A percentile compares a stretch with the other conserved stretches of the same genome.
phyloP scores from a whole-genome alignment of 495 filamentous ascomycete genomes.

The Penicilliopsis zonata region DNA sequence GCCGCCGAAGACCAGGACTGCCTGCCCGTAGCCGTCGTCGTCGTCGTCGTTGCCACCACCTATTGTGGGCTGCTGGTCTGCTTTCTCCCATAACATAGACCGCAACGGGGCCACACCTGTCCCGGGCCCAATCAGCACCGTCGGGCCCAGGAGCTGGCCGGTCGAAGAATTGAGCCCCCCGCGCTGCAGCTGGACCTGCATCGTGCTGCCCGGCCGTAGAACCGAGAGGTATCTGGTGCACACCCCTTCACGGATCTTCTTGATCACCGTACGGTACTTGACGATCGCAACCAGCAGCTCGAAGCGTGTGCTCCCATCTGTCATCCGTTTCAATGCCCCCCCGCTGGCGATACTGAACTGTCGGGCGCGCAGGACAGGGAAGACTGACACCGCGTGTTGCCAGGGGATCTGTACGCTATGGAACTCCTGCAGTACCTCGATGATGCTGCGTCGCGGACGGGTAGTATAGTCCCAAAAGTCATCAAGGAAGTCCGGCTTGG shows the following conservation, averaged over 20 bases:
- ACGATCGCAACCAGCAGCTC: conserved; percentile 85
- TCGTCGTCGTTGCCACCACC: conserved; percentile 19
- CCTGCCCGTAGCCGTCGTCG: conserved; percentile 18
- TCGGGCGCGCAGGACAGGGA: conserved; percentile 65
- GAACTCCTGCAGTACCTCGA: conserved; percentile 90
- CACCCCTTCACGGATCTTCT: conserved; percentile 72
- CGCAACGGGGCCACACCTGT: conserved; percentile 88
- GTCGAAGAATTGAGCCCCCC: conserved; percentile 43
- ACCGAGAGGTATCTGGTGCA: conserved; percentile 76
- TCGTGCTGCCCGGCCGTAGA: conserved; percentile 41
- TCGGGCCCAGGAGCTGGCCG: conserved; percentile 37
- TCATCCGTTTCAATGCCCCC: conserved; percentile 33
- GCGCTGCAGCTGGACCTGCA: conserved; percentile 46
- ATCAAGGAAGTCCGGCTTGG: conserved; percentile 61
- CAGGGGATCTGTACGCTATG: conserved; percentile 70
- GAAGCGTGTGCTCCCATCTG: conserved; percentile 36
- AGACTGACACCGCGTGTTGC: conserved; percentile 50
- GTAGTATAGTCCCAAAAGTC: conserved; percentile 95
- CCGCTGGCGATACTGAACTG: conserved; percentile 86
- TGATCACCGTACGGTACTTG: conserved; percentile 81
- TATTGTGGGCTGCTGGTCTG: conserved; percentile 26
- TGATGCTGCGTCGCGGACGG: conserved; percentile 76
- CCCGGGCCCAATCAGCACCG: conserved; percentile 76
- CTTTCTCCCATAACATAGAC: conserved; percentile 61
- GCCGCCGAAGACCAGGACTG: conserved; percentile 64